Conservation (phyloP, 2,329 filamentous ascomycete species). For the Pseudogymnoascus sp. region DNA sequence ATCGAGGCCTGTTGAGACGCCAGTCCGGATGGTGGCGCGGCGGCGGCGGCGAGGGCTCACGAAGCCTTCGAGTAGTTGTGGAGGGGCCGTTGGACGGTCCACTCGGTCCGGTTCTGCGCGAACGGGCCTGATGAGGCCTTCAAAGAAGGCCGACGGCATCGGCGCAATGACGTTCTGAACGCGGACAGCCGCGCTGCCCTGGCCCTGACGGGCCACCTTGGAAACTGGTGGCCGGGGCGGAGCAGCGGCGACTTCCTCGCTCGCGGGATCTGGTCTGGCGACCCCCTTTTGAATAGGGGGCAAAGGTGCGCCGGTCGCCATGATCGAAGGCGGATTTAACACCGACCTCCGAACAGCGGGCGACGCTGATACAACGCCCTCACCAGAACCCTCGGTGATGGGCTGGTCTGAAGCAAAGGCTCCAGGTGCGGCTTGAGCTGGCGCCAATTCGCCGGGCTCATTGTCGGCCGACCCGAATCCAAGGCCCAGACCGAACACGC, state of each 20-base stretch:
- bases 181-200: background rate
- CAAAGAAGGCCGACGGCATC: background rate
- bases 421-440: background rate
- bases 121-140: background rate
- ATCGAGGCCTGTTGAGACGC: background rate
- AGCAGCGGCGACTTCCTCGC: background rate
- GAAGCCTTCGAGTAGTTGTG: background rate
- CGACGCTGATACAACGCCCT: background rate
- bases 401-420: background rate
- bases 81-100: background rate
- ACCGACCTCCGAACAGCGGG: background rate
- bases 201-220: background rate
- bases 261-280: background rate
- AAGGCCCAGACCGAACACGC: background rate
- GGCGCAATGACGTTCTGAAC: background rate
- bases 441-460: background rate
- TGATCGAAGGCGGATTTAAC: background rate
- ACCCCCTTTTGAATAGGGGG: constrained; percentile 3
- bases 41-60: constrained; percentile 2
- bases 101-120: background rate
- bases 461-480: background rate
- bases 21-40: background rate
- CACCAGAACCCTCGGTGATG: background rate
- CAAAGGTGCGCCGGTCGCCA: constrained; percentile 3
- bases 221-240: background rate